These are phyloP conservation scores for Debaryomyces coudertii DNA, from an alignment of 1,139 yeast species.

Conservation along the genomic window DNA sequence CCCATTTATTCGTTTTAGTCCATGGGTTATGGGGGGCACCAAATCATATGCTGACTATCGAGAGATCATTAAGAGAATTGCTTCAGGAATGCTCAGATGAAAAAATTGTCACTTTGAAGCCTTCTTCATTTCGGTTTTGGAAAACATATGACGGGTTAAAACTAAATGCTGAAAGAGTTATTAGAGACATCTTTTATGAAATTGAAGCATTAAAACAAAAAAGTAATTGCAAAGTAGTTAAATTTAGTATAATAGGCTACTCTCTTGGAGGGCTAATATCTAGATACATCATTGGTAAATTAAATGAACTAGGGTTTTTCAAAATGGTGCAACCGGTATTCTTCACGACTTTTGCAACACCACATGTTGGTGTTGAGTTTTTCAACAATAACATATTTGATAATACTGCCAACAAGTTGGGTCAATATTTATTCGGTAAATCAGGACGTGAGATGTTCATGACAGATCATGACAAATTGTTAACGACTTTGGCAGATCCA, in stretches of 20 bases:
- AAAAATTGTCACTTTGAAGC: constrained; percentile 59
- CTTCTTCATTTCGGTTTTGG: constrained; percentile 71
- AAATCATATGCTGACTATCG: constrained; percentile 66
- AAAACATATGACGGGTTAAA: constrained; percentile 86
- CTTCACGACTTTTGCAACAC: constrained; percentile 86
- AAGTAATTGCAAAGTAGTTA: constrained; percentile 37
- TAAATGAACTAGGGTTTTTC: constrained; percentile 58
- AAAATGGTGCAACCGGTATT: constrained; percentile 61
- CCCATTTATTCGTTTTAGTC: constrained; percentile 75
- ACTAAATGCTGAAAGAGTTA: constrained; percentile 68
- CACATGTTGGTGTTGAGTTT: constrained; percentile 77
- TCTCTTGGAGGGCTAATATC: constrained; percentile 48
- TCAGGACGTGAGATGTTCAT: constrained; percentile 77
- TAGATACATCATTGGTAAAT: constrained; percentile 72
- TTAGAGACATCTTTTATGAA: constrained; percentile 62
- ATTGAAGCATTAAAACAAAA: constrained; percentile 52
- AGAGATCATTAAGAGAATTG: constrained; percentile 50
- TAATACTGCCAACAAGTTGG: constrained; percentile 55
- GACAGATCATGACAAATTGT: constrained; percentile 43
- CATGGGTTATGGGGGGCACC: constrained; percentile 93
- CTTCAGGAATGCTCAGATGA: constrained; percentile 38
- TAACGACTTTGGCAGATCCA: constrained; percentile 61
- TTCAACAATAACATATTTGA: constrained; percentile 46
- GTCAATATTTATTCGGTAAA: constrained; percentile 66
- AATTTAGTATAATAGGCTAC: constrained; percentile 48